Evolutionary conservation across 345 rosid genomes (phyloP), one percentile per base, ranked within the genome.

Genomic region (Populus nigra): DNA sequence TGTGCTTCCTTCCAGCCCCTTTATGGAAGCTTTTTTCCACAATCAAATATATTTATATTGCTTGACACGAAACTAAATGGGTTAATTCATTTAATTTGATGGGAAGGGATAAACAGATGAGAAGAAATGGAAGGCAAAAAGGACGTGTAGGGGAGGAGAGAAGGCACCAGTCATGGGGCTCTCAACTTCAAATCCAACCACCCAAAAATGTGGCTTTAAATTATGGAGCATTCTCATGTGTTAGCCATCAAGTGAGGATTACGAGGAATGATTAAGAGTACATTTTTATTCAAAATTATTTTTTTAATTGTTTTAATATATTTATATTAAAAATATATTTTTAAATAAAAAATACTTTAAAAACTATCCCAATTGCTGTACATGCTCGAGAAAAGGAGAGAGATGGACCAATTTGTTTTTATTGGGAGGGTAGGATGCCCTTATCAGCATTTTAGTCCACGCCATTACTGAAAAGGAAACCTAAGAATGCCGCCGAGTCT

Each of bases 241-340:
- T 85, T 83, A 84, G 83, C 80, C 85, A 88, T 83, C 87, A 87
- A 88, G 83, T 72, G 79, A 84, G 69, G 87, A 87, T 90, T 86
- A 85, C 82, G 68, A 69, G 49, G 73, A 86, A 88, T 83, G 84
- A 85, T 88, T 87, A 70, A 76, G 53, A 45, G 70, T 27, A 27
- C 1, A 27, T 27, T 27, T 27, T 27, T 27, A 27, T 27, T 27
- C 1, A 27, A 27, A 27, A 27, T 27, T 27, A 27, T 27, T 27
- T 27, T 27, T 27, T 27, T 33, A 33, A 33, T 33, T 33, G 0
- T 33, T 33, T 33, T 0, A 33, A 33, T 3, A 0, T 33, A 4
- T 33, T 33, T 33, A 33, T 4, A 33, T 33, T 5, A 33, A 33
- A 33, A 33, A 33, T 33, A 33, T 4, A 33, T 33, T 33, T 33